A percentile compares a stretch with the other conserved stretches of the same genome.
These are phyloP conservation scores for Verticillium longisporum DNA, from an alignment of 2,329 filamentous ascomycete genomes.

Conservation along the genomic window DNA sequence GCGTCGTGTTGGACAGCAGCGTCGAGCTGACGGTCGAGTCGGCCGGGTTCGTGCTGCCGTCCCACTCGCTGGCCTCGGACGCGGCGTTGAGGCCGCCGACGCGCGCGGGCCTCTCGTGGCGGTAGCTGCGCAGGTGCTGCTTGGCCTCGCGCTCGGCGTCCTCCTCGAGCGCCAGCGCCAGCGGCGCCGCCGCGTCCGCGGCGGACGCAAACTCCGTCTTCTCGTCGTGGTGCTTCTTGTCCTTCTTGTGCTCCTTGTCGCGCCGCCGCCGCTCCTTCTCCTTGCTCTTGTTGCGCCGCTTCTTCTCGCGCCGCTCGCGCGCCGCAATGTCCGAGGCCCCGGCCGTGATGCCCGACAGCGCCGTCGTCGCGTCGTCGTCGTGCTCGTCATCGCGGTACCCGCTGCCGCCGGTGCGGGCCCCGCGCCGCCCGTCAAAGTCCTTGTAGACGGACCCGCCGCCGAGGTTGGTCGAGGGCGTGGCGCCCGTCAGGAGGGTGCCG, in stretches of 20 bases:
- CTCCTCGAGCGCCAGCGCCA: conserved; percentile 48
- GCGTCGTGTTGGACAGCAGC: conserved; percentile 50
- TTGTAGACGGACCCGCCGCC: conserved; percentile 85
- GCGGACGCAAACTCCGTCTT: conserved; percentile 39
- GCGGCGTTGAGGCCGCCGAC: conserved; percentile 86
- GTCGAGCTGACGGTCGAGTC: conserved; percentile 59
- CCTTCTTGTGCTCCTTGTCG: conserved; percentile 22
- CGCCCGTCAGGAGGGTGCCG: conserved; percentile 76
- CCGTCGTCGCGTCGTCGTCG: conserved; percentile 34
- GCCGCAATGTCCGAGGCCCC: conserved; percentile 49
- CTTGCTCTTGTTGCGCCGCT: conserved; percentile 39
- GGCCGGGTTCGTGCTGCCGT: conserved; percentile 64
- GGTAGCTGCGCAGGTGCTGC: conserved; percentile 72
- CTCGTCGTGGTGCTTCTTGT: conserved; percentile 32
- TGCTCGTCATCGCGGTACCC: not conserved
- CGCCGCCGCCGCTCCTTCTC: conserved; percentile 23
- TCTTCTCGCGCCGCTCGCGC: conserved; percentile 49
- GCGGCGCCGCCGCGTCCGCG: conserved; percentile 35
- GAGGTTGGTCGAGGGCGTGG: conserved; percentile 73
- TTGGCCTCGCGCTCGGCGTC: conserved; percentile 56
- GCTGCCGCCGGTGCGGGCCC: conserved; percentile 33
- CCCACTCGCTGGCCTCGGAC: conserved; percentile 72
- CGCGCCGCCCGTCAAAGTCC: conserved; percentile 40
- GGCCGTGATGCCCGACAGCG: conserved; percentile 48
- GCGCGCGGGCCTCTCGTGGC: conserved; percentile 75